Evolutionary conservation across 495 filamentous ascomycete genomes (phyloP).

Genomic region (Talaromyces thailandensis): DNA sequence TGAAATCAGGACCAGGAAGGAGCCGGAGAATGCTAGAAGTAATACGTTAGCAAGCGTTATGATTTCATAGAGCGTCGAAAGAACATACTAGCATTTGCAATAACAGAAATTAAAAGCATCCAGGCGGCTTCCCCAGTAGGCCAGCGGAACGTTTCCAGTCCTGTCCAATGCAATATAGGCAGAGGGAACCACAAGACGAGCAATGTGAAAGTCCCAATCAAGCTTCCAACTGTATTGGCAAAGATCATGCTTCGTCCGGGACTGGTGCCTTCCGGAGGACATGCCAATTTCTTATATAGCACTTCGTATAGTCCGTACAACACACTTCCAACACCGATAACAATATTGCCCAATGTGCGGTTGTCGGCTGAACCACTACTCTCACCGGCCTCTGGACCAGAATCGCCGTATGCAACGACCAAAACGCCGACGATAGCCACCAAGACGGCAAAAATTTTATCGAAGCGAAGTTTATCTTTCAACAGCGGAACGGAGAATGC

Average conservation of each 20-base stretch:
- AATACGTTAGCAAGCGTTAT: background rate
- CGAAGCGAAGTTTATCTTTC: constrained; percentile 67
- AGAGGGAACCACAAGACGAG: constrained; percentile 86
- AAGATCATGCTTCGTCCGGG: constrained; percentile 81
- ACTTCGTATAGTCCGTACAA: constrained; percentile 97
- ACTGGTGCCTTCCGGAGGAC: constrained; percentile 80
- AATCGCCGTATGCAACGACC: constrained; percentile 85
- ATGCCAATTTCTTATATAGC: constrained; percentile 84
- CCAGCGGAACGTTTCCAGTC: constrained; percentile 73
- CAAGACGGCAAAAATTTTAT: constrained; percentile 74
- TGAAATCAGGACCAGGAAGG: constrained; percentile 84
- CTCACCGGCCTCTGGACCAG: constrained; percentile 35
- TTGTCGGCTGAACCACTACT: constrained; percentile 39
- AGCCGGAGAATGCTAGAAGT: constrained; percentile 68
- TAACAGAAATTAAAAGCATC: constrained; percentile 69
- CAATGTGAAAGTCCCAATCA: constrained; percentile 80
- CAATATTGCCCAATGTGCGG: constrained; percentile 71
- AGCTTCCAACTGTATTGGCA: constrained; percentile 79
- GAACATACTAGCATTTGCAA: constrained; percentile 70
- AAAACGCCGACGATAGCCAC: constrained; percentile 85
- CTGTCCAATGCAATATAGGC: constrained; percentile 68
- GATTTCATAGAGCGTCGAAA: background rate
- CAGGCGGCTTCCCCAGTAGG: constrained; percentile 67
- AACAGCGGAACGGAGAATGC: constrained; percentile 86
- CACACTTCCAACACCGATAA: constrained; percentile 89